Evolutionary conservation across 495 filamentous ascomycete genomes (phyloP), one percentile per base, ranked within the genome.

Genomic region (Amphirosellinia nigrospora): DNA sequence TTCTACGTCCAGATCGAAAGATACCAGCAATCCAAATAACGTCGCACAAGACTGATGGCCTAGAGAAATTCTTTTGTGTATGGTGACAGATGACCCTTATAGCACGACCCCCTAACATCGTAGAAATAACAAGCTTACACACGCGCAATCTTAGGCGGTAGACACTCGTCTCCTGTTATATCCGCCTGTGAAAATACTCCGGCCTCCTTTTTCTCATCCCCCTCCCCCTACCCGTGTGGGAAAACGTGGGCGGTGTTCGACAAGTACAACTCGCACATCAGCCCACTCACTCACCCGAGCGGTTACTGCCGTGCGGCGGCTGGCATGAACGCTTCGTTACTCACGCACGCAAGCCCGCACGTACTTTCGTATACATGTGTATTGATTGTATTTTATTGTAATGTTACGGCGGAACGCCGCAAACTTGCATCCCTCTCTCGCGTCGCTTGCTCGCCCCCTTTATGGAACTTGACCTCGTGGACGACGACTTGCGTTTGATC

Each of bases 31-130:
- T 10, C 13, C 30, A 50, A 23, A 13, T 38, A 55, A 55, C 46
- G 46, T 65, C 13, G 32, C 34, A 65, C 64, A n/a, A 56, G 36
- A 41, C 45, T 23, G 43, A 58, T 26, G 5, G 26, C 39, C 39
- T 30, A 2, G 6, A 30, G n/a, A 39, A 46, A 53, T 53, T 3
- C 15, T 58, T 58, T 16, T 21, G n/a, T n/a, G n/a, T n/a, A n/a
- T 10, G 3, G 15, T 56, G 32, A 30, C 28, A 56, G 30, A 56
- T 36, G 32, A 46, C 43, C 13, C n/a, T n/a, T n/a, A n/a, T n/a
- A n/a, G n/a, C 43, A n/a, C 21, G 43, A 21, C 19, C n/a, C 55
- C 58, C 58, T 3, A 41, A 39, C 41, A 16, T 11, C 58, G 58
- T 15, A 23, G 36, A 39, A 39, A 39, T 36, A 41, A 26, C 36